phyloP scores from a whole-genome alignment of 352 stramenopile species.

The Globisporangium viniferum region DNA sequence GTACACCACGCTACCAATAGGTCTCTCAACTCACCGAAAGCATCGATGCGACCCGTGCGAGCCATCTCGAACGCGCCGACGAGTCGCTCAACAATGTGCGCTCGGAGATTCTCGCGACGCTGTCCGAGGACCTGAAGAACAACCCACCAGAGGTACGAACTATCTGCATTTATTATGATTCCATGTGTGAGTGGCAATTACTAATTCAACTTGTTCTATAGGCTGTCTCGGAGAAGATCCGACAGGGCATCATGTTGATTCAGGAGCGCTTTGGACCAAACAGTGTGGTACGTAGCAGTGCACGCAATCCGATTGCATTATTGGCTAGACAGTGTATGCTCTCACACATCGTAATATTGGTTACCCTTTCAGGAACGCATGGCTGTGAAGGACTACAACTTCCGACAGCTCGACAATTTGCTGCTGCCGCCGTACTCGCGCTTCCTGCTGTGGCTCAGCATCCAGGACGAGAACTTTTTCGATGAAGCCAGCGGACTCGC shows the following conservation, averaged over 20 bases:
- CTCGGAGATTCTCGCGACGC: conserved; percentile 64
- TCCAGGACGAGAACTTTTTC: conserved; percentile 84
- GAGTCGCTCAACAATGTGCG: conserved; percentile 75
- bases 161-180: neutral
- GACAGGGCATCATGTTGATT: conserved; percentile 72
- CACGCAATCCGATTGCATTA: neutral
- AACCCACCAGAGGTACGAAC: conserved; percentile 45
- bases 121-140: conserved; percentile 71
- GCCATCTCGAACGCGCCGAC: conserved; percentile 74
- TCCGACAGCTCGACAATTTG: conserved; percentile 83
- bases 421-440: conserved; percentile 85
- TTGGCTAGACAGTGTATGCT: neutral
- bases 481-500: conserved; percentile 54
- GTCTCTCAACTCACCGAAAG: conserved; percentile 85
- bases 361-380: conserved; percentile 49
- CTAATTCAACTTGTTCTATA: conserved; percentile 6
- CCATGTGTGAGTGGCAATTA: neutral
- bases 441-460: conserved; percentile 87
- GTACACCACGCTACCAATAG: conserved; percentile 19
- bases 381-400: conserved; percentile 88
- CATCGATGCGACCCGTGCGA: conserved; percentile 76
- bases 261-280: conserved; percentile 83
- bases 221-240: conserved; percentile 66
- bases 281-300: conserved; percentile 47
- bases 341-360: neutral